Base-by-base conservation (phyloP, 331 rosid genomes). In the Acacia concinna region DNA sequence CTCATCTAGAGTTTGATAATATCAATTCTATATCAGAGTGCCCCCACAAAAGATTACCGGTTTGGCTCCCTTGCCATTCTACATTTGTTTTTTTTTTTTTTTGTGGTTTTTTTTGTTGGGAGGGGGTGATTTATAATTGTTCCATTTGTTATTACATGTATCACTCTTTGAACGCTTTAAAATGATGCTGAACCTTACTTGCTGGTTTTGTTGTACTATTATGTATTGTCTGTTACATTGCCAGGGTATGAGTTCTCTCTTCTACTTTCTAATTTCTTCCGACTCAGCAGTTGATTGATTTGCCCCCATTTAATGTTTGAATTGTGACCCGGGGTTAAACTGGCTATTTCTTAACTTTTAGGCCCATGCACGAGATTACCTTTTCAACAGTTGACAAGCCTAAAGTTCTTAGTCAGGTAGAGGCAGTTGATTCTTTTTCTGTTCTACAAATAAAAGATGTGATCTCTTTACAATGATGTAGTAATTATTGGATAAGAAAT, bases 341-440 rank as follows among this genome's bases (percentile, higher is more conserved):
- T 21, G 82, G 64, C 67, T 75, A 32, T 54, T 81, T 77, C 31
- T 52, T 64, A 79, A 75, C 77, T 84, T 77, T 80, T 72, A 96
- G 99, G 90, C 97, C 98, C 43, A 91, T 91, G 98, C 97, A 96
- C 56, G 99, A 96, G 91, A 93, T 96, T 81, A 96, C 99, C 63
- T 93, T 96, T 82, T 92, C 99, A 80, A 96, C 97, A 78, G 76
- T 67, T 77, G 98, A 96, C 92, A 96, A 91, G 86, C 99, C 97
- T 68, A 96, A 96, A 84, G 89, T 93, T 84, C 98, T 96, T 66
- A 96, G 97, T 86, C 97, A 96, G 99, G 99, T 96, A 90, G 79
- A 96, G 99, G 99, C 93, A 90, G 79, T 81, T 80, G 57, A 82
- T 75, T 84, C 79, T 25, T 74, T 47, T 64, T 76, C 43, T 30